These are phyloP conservation scores for Clarireedia homoeocarpa DNA, from an alignment of 2,329 filamentous ascomycete species.

Conservation along the genomic window DNA sequence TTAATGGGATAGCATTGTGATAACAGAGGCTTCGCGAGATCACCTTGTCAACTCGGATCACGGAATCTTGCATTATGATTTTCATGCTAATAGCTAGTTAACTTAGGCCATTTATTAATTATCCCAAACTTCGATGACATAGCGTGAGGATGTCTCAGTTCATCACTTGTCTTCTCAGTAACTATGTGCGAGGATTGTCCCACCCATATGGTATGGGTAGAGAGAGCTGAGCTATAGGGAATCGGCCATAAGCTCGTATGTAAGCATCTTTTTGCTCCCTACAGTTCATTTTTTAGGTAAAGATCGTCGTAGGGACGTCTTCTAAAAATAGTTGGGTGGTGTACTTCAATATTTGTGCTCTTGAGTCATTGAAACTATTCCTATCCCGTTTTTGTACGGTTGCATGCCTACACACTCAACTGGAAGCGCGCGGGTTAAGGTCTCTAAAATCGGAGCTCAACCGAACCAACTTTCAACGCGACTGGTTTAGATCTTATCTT, in stretches of 20 bases:
- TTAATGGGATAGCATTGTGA: neutral
- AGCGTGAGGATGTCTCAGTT: too few species aligned
- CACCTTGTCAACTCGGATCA: neutral
- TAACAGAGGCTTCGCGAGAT: slow-evolving; percentile 1
- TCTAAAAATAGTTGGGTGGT: neutral
- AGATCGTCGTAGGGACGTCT: too few species aligned
- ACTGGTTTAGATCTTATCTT: neutral
- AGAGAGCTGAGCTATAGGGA: too few species aligned
- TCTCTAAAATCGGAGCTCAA: neutral
- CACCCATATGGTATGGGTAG: too few species aligned
- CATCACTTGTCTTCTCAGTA: too few species aligned
- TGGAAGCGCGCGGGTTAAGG: neutral
- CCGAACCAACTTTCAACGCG: slow-evolving; percentile 1
- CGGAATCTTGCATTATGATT: neutral
- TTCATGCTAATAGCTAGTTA: too few species aligned
- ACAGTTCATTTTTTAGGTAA: too few species aligned
- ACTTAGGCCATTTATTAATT: too few species aligned
- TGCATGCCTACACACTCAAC: neutral
- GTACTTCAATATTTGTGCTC: neutral
- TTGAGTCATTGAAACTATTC: neutral
- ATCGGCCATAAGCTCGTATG: neutral
- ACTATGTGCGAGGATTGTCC: too few species aligned
- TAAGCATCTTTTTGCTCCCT: neutral
- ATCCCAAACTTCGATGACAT: too few species aligned
- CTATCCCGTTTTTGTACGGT: neutral